A percentile compares a stretch with the other conserved stretches of the same genome.
phyloP scores from a whole-genome alignment of 176 grass and related monocot genomes.

The Phoenix roebelenii region DNA sequence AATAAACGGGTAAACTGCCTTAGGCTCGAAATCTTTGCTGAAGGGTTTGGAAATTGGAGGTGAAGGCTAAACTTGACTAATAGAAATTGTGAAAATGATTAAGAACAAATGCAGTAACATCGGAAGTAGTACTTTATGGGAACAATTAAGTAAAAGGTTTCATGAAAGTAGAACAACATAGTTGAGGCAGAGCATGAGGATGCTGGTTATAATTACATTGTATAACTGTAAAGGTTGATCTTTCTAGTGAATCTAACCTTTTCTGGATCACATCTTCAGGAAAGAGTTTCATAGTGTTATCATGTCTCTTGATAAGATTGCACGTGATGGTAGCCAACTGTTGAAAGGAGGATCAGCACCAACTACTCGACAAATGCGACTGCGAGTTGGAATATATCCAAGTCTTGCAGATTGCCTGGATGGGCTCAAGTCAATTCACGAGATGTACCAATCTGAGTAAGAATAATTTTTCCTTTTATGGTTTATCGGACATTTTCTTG shows the following conservation, averaged over 20 bases:
- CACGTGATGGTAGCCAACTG: constrained; percentile 53
- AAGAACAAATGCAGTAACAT: no score
- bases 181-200: no score
- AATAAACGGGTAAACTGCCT: no score
- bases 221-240: neutral
- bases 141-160: no score
- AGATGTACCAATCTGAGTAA: constrained; percentile 75
- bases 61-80: no score
- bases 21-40: no score
- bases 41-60: no score
- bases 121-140: no score
- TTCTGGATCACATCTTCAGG: constrained; percentile 31
- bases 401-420: constrained; percentile 55
- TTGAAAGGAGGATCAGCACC: constrained; percentile 44
- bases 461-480: constrained; percentile 8
- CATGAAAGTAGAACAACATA: no score
- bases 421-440: constrained; percentile 42
- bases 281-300: constrained; percentile 51
- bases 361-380: constrained; percentile 46
- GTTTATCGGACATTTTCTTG: neutral
- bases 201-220: no score
- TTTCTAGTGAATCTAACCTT: neutral
- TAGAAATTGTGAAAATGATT: no score
- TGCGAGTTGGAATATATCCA: constrained; percentile 62
- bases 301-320: constrained; percentile 47